Evolutionary conservation across 2,329 filamentous ascomycete genomes (phyloP).

Genomic region (Cordyceps javanica): DNA sequence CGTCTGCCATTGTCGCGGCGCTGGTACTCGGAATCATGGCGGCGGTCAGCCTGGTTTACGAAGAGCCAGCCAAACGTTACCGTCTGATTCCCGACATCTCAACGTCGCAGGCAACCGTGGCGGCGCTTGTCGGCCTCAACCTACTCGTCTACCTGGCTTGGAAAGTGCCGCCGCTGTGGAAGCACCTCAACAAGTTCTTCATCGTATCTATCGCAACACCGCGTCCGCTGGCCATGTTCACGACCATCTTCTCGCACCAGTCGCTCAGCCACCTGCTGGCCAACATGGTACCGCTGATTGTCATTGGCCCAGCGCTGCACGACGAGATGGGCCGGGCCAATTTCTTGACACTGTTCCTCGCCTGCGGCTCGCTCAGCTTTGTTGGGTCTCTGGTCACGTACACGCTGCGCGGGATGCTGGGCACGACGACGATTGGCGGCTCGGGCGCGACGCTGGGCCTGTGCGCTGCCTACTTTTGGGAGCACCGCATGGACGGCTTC

Average conservation of each 20-base stretch:
- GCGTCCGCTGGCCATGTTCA: slow-evolving; percentile 53
- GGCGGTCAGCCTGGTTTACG: slow-evolving; percentile 43
- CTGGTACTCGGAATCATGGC: slow-evolving; percentile 38
- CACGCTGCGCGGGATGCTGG: slow-evolving; percentile 39
- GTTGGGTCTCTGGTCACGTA: slow-evolving; percentile 49
- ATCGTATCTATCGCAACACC: slow-evolving; percentile 59
- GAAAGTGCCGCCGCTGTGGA: slow-evolving; percentile 60
- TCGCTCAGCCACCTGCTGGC: slow-evolving; percentile 49
- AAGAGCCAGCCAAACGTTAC: slow-evolving; percentile 43
- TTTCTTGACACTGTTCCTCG: slow-evolving; percentile 62
- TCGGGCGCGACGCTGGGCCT: slow-evolving; percentile 60
- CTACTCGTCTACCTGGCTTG: slow-evolving; percentile 50
- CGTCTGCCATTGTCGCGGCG: slow-evolving; percentile 43
- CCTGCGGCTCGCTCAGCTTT: slow-evolving; percentile 51
- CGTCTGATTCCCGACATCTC: slow-evolving; percentile 56
- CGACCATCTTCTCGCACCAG: slow-evolving; percentile 65
- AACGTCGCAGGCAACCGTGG: slow-evolving; percentile 59
- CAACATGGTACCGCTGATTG: slow-evolving; percentile 61
- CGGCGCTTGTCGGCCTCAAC: slow-evolving; percentile 55
- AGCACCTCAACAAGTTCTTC: slow-evolving; percentile 62
- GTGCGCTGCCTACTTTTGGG: slow-evolving; percentile 55
- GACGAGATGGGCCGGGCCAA: slow-evolving; percentile 63
- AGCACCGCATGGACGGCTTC: slow-evolving; percentile 50
- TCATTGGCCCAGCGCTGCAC: slow-evolving; percentile 61
- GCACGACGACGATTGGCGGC: slow-evolving; percentile 55